A percentile compares a stretch with the other conserved stretches of the same genome.
Evolutionary conservation across 2,329 filamentous ascomycete species (phyloP).

Genomic region (Ascochyta viciae-villosae): DNA sequence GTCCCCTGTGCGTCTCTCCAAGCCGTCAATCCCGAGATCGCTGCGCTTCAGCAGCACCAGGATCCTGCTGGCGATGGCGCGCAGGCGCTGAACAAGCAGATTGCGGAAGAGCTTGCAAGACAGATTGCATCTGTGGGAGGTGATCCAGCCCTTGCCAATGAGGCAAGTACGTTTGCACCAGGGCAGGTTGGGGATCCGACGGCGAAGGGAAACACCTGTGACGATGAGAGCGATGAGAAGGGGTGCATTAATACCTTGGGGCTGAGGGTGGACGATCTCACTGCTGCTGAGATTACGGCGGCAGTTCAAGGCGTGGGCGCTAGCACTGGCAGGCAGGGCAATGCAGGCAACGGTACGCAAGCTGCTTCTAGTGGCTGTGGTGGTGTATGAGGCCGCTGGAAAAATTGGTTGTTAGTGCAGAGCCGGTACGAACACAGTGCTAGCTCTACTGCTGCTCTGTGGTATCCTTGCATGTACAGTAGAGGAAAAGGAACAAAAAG

Average conservation of each 20-base stretch:
- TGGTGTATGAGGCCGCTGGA: not conserved
- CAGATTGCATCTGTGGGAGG: constrained; percentile 69
- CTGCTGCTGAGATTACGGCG: constrained; percentile 58
- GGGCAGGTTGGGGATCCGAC: constrained; percentile 62
- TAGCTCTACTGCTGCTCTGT: not conserved
- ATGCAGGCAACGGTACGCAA: constrained; percentile 25
- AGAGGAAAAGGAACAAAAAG: not conserved
- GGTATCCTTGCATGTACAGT: not conserved
- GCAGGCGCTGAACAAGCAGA: constrained; percentile 65
- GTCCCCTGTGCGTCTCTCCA: constrained; percentile 62
- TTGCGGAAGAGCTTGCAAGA: constrained; percentile 65
- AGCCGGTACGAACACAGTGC: not conserved
- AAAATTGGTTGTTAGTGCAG: not conserved
- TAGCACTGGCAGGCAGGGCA: constrained; percentile 17
- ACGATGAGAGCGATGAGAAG: constrained; percentile 54
- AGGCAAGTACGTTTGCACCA: constrained; percentile 69
- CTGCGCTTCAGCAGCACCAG: constrained; percentile 69
- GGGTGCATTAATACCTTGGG: constrained; percentile 64
- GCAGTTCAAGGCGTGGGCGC: constrained; percentile 52
- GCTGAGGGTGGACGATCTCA: constrained; percentile 63
- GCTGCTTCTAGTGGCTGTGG: not conserved
- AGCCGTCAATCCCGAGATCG: constrained; percentile 71
- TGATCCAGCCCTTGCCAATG: constrained; percentile 66
- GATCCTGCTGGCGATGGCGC: constrained; percentile 68
- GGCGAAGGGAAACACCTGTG: constrained; percentile 61